A percentile compares a stretch with the other conserved stretches of the same genome.
Conservation (phyloP, 2,329 filamentous ascomycete genomes). For the Sporothrix pallida region DNA sequence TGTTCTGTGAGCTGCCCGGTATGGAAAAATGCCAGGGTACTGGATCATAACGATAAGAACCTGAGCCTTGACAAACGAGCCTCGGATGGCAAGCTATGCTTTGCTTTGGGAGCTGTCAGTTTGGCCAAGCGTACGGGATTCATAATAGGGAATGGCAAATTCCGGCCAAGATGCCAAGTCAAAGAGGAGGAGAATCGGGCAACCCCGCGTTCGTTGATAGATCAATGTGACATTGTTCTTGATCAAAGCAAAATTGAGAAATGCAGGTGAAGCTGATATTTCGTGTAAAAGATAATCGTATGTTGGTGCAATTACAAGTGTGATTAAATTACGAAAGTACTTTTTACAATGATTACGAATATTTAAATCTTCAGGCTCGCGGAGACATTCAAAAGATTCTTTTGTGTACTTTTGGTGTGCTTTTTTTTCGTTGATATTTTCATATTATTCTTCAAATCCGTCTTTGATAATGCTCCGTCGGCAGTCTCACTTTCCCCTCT, state of each 20-base stretch:
- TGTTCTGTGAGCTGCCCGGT: background rate
- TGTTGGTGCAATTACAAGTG: background rate
- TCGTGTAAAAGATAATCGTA: background rate
- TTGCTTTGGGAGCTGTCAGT: background rate
- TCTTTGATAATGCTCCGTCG: constrained; percentile 16
- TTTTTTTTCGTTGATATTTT: background rate
- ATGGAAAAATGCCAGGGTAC: background rate
- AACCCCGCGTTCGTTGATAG: background rate
- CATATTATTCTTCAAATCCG: background rate
- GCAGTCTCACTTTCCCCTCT: background rate
- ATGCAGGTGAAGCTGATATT: background rate
- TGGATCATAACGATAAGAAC: background rate
- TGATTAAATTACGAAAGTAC: background rate
- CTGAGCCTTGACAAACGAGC: background rate
- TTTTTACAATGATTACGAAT: background rate
- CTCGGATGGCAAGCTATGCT: background rate
- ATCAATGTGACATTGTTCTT: background rate
- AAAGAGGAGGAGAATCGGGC: background rate
- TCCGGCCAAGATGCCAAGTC: background rate
- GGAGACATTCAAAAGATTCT: background rate
- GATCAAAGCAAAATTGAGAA: background rate
- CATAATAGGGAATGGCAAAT: background rate
- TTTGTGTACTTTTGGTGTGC: background rate
- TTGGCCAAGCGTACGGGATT: background rate
- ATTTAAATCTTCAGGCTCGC: background rate